Base-by-base conservation (phyloP, 1,139 yeast genomes). In the Pichia cactophila region DNA sequence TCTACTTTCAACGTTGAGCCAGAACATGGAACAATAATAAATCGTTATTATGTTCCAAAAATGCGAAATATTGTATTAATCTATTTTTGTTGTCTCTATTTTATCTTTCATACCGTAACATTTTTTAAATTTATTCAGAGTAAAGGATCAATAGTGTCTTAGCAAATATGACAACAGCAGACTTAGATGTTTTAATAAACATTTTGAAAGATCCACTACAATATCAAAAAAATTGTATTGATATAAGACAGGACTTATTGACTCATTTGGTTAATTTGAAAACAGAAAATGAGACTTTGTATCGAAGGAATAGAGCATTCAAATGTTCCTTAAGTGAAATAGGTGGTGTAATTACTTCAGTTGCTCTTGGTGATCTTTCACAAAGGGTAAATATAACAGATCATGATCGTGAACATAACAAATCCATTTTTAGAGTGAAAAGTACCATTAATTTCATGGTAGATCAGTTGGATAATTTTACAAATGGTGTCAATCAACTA, bases 381-480 rank as follows among this genome's bases (percentile, higher is more conserved):
- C 86, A 85, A 60, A 85, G 83, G 61, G 92, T 85, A 14, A 80
- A 78, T 51, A 78, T 84, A 45, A 89, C 83, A 61, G 74, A 80
- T 26, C 84, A 78, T 44, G 90, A 85, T 63, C 75, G 79, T 57
- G 90, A 83, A 61, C 87, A 89, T 0, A 46, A 45, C 26, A 41
- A 51, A 6, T 84, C 57, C 59, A 85, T 86, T 56, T 72, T 82
- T 56, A 82, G 81, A 61, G 90, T 86, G 58, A 86, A 86, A 64
- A 81, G 80, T 52, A 84, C 94, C 16, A 86, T 86, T 61, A 86
- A 87, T 64, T 81, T 88, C 17, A 85, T 86, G 90, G 85, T 86
- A 86, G 90, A 84, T 64, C 94, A 86, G 66, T 72, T 86, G 52
- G 92, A 84, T 62, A 77, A 86, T 12, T 86, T 86, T 65, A 90